Evolutionary conservation across 2,329 filamentous ascomycete species (phyloP), one percentile per base, ranked within the genome.

Genomic region (Fusarium napiforme): DNA sequence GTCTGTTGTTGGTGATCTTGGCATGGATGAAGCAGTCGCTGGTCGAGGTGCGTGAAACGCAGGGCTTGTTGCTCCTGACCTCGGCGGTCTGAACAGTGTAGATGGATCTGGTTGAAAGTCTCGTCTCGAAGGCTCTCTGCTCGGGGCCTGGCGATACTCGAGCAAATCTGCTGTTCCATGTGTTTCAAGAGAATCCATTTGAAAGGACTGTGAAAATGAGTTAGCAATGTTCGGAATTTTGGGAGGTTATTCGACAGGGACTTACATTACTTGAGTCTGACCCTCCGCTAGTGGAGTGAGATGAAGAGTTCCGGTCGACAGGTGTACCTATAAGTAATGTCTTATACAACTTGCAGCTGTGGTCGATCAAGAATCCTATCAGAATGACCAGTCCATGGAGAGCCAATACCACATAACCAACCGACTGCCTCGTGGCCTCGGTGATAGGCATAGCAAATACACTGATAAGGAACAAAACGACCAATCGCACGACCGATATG

Each of bases 1-100:
- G 2, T 10, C 7, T 3, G 21, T 11, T 14, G 9, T 4, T 9
- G 3, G 2, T 7, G 26, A 18, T 1, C 7, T 32, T n/a, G n/a
- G 32, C 7, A 1, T 10, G 2, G 6, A 4, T 12, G 3, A 30
- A 32, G 5, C 1, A 10, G 1, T 5, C 9, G 21, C 9, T 23
- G 26, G 9, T 4, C 9, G 49, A 2, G 28, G 26, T 18, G 21
- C 4, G 4, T 57, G 32, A n/a, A n/a, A 23, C 16, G 30, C 19
- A 28, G 50, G 32, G 9, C 11, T 37, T n/a, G 9, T 30, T 21
- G 9, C 23, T 11, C 39, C 30, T 12, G 49, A 58, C 23, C 59
- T 42, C 3, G 59, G 50, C 14, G 39, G 49, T 10, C 59, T 42
- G 23, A 21, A 57, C 9, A 62, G 21, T 4, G 26, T 43, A 1